phyloP scores from a whole-genome alignment of 306 rosid genomes.

The Coriaria nepalensis region DNA sequence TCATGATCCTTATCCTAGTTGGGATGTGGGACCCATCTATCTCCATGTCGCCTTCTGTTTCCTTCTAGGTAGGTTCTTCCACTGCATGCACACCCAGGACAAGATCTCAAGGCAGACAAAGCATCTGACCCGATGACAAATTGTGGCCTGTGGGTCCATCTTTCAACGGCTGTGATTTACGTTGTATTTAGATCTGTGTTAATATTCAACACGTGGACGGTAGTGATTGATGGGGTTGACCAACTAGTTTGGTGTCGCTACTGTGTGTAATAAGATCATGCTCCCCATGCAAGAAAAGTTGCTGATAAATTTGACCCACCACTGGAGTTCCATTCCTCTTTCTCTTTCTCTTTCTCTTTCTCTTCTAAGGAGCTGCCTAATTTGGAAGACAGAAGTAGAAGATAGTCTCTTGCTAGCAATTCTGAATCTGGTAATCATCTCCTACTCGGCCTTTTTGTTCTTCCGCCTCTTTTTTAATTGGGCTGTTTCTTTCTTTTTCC shows the following conservation, averaged over 20 bases:
- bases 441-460: slow-evolving; percentile 1
- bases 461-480: slow-evolving; percentile 12
- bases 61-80: too few species aligned
- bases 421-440: slow-evolving; percentile 31
- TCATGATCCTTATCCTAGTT: too few species aligned
- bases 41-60: too few species aligned
- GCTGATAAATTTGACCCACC: slow-evolving; percentile 28
- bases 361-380: slow-evolving; percentile 6
- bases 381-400: too few species aligned
- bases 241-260: background rate
- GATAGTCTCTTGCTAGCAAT: slow-evolving; percentile 3
- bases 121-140: too few species aligned
- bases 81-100: too few species aligned
- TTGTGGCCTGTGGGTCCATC: background rate
- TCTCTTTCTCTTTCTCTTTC: background rate
- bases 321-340: slow-evolving; percentile 11
- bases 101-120: too few species aligned
- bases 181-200: background rate
- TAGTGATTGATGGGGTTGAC: slow-evolving; percentile 11
- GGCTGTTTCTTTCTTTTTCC: slow-evolving; percentile 8
- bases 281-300: background rate
- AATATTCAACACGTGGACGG: background rate
- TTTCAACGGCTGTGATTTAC: slow-evolving; percentile 6
- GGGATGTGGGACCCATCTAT: too few species aligned
- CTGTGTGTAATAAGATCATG: too few species aligned